A percentile compares a stretch with the other conserved stretches of the same genome.
phyloP scores from a whole-genome alignment of 225 moss, liverwort and hornwort genomes.

The Sphagnum contortum region DNA sequence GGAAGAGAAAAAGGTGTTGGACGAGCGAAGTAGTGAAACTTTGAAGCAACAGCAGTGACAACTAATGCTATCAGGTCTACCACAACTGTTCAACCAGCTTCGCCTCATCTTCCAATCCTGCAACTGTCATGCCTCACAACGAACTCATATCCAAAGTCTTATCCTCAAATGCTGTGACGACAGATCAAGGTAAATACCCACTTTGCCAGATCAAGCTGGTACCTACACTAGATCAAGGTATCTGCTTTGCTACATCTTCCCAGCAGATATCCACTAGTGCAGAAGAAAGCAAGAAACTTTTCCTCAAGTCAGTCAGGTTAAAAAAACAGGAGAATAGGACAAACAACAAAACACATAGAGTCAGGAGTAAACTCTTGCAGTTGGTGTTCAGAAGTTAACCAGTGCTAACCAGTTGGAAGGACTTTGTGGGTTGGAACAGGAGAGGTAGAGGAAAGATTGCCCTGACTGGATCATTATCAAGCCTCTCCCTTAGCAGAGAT shows the following conservation, averaged over 20 bases:
- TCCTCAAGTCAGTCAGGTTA: no score
- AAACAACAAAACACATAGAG: no score
- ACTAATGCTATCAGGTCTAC: constrained; percentile 73
- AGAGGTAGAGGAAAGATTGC: constrained; percentile 74
- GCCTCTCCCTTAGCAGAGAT: constrained; percentile 57
- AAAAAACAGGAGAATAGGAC: no score
- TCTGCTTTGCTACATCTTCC: no score
- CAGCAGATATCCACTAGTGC: no score
- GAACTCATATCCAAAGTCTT: constrained; percentile 67
- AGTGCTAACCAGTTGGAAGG: neutral
- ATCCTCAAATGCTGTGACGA: constrained; percentile 58
- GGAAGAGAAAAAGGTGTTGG: constrained; percentile 57
- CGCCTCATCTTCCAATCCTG: constrained; percentile 88
- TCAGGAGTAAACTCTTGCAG: no score
- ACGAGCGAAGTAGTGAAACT: constrained; percentile 39
- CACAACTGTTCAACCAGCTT: constrained; percentile 79
- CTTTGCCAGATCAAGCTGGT: neutral
- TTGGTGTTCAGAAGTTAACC: neutral
- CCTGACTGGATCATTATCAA: constrained; percentile 81
- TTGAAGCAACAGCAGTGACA: constrained; percentile 37
- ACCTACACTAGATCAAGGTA: no score
- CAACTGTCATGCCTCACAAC: constrained; percentile 61
- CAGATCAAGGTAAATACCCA: constrained; percentile 35
- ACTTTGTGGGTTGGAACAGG: constrained; percentile 1
- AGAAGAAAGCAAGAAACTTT: no score